phyloP scores from a whole-genome alignment of 305 asterid genomes.

The Plantago coronopus region DNA sequence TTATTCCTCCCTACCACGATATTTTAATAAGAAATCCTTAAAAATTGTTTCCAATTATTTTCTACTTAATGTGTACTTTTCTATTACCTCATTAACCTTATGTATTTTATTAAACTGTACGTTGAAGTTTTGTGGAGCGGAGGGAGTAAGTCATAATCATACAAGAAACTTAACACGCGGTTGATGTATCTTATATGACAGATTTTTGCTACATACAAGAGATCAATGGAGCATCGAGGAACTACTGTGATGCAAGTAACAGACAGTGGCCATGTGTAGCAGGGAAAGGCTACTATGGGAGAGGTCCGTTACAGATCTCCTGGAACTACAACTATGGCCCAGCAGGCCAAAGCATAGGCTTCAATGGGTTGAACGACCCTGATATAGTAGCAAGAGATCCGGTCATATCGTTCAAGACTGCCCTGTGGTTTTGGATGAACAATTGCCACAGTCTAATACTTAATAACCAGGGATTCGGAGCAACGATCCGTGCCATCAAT shows the following conservation, averaged over 20 bases:
- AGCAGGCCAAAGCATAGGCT: constrained; percentile 15
- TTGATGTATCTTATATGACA: neutral
- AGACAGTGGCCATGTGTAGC: constrained; percentile 5
- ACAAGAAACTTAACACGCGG: neutral
- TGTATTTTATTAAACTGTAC: too few relatives aligned
- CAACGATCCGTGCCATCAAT: constrained; percentile 23
- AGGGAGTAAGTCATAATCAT: neutral
- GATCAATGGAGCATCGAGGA: neutral
- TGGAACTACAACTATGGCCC: constrained; percentile 24
- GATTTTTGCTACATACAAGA: constrained; percentile 16
- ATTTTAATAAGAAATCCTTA: too few relatives aligned
- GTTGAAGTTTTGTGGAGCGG: too few relatives aligned
- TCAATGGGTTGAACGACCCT: constrained; percentile 12
- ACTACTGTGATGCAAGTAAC: neutral
- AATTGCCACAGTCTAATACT: constrained; percentile 4
- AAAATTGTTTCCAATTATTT: too few relatives aligned
- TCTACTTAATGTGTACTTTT: too few relatives aligned
- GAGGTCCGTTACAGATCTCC: constrained; percentile 14
- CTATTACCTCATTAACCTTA: too few relatives aligned
- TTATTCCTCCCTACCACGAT: too few relatives aligned
- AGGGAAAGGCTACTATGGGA: constrained; percentile 3
- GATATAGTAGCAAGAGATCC: constrained; percentile 10
- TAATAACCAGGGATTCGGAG: constrained; percentile 5
- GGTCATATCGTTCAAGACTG: constrained; percentile 16
- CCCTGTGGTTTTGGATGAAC: constrained; percentile 20